Conservation (phyloP, 768 basidiomycete species). For the Lyophyllum semitale region DNA sequence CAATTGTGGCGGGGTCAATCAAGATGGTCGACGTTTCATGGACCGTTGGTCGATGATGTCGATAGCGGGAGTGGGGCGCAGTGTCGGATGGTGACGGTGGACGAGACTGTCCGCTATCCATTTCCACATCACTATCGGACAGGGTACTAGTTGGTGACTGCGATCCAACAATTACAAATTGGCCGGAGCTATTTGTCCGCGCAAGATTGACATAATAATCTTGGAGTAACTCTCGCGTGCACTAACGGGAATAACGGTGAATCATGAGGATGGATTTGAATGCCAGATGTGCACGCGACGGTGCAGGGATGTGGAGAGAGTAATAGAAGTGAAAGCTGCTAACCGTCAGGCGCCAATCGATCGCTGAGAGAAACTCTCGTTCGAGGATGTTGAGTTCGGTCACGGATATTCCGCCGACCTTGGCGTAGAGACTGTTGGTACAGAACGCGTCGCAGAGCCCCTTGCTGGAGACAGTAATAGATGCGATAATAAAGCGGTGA, state of each 20-base stretch:
- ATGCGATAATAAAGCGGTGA: conserved; percentile 95
- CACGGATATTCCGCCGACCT: conserved; percentile 92
- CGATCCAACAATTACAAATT: conserved; percentile 52
- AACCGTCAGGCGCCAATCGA: conserved; percentile 95
- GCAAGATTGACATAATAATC: conserved; percentile 95
- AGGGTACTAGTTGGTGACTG: conserved; percentile 37
- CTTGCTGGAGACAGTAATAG: conserved; percentile 91
- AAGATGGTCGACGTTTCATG: conserved; percentile 44
- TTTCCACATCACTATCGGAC: conserved; percentile 57
- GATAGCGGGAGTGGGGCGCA: conserved; percentile 10
- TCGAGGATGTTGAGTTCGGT: conserved; percentile 93
- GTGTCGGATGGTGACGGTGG: conserved; percentile 48
- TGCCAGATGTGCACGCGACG: conserved; percentile 12
- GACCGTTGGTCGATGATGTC: conserved; percentile 26
- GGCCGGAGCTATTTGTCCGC: conserved; percentile 72
- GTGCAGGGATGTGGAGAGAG: conserved; percentile 14
- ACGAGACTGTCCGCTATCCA: conserved; percentile 55
- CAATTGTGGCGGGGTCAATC: conserved; percentile 37
- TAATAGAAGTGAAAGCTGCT: conserved; percentile 38
- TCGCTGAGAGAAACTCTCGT: conserved; percentile 86
- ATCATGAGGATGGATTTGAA: conserved; percentile 27
- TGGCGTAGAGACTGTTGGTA: conserved; percentile 92
- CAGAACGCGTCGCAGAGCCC: conserved; percentile 95
- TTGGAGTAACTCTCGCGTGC: conserved; percentile 87
- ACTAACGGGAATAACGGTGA: conserved; percentile 51